A percentile compares a stretch with the other conserved stretches of the same genome.
phyloP scores from a whole-genome alignment of 805 yeast genomes.

The Ogataea chonburiensis region DNA sequence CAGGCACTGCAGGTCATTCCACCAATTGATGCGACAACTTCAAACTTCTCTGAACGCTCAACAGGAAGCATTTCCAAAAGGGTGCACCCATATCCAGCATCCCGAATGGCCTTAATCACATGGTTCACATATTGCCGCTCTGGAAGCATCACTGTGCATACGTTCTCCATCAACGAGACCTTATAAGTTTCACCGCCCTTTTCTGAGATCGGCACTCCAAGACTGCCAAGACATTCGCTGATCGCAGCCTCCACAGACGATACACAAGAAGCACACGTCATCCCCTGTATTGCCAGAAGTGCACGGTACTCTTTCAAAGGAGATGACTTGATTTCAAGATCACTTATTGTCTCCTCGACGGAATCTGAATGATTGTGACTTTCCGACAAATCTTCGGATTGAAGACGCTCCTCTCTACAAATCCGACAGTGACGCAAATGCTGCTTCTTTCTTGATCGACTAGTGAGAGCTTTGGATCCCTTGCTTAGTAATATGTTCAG shows the following conservation, averaged over 20 bases:
- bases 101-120: constrained; percentile 47
- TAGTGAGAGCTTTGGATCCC: constrained; percentile 12
- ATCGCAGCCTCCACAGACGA: constrained; percentile 46
- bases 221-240: constrained; percentile 23
- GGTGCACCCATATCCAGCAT: constrained; percentile 47
- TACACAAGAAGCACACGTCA: constrained; percentile 65
- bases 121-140: constrained; percentile 50
- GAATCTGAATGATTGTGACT: constrained; percentile 12
- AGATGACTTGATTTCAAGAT: constrained; percentile 21
- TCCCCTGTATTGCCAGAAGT: constrained; percentile 56
- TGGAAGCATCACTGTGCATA: constrained; percentile 53
- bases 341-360: constrained; percentile 28
- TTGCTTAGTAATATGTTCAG: too few relatives aligned
- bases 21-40: constrained; percentile 60
- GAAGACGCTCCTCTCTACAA: constrained; percentile 36
- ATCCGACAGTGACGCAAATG: constrained; percentile 44
- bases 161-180: constrained; percentile 43
- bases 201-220: constrained; percentile 18
- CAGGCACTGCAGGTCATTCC: constrained; percentile 77
- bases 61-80: constrained; percentile 61
- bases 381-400: too few relatives aligned
- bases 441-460: constrained; percentile 16
- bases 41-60: constrained; percentile 45
- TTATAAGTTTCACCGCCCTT: constrained; percentile 15
- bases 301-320: constrained; percentile 42